A percentile compares a stretch with the other conserved stretches of the same genome.
Conservation (phyloP, 176 grass and related monocot species). For the Oryza meridionalis region DNA sequence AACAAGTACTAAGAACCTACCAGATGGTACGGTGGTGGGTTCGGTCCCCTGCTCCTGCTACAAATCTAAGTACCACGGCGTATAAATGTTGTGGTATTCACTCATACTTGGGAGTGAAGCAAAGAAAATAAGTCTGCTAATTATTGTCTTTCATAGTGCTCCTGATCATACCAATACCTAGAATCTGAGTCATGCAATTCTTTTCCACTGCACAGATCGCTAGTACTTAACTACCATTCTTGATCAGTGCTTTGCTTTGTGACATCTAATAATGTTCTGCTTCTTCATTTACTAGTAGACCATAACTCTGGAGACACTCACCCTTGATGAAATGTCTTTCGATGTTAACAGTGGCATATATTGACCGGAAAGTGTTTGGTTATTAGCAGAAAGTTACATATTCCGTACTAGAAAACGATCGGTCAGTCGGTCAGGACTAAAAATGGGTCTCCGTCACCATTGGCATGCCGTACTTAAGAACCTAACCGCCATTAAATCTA, state of each 20-base stretch:
- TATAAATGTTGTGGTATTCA: neutral
- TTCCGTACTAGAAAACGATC: neutral
- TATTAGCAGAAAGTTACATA: neutral
- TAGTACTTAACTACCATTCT: neutral
- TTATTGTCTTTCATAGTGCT: conserved; percentile 4
- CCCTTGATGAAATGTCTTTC: neutral
- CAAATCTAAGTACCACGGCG: conserved; percentile 8
- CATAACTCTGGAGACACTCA: neutral
- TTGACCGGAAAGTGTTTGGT: neutral
- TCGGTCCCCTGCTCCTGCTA: conserved; percentile 16
- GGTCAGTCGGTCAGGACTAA: neutral
- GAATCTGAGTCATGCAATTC: neutral
- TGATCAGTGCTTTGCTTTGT: neutral
- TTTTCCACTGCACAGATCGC: neutral
- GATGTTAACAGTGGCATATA: neutral
- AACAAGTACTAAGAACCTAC: neutral
- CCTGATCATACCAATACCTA: neutral
- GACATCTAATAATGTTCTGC: neutral
- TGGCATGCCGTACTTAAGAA: conserved; percentile 31
- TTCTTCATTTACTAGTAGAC: neutral
- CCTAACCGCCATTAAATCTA: conserved; percentile 13
- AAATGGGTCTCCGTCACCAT: neutral
- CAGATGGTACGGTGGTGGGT: neutral
- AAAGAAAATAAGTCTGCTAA: conserved; percentile 21
- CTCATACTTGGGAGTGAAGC: conserved; percentile 40